phyloP scores from a whole-genome alignment of 805 yeast genomes.

The Candida peoriensis region DNA sequence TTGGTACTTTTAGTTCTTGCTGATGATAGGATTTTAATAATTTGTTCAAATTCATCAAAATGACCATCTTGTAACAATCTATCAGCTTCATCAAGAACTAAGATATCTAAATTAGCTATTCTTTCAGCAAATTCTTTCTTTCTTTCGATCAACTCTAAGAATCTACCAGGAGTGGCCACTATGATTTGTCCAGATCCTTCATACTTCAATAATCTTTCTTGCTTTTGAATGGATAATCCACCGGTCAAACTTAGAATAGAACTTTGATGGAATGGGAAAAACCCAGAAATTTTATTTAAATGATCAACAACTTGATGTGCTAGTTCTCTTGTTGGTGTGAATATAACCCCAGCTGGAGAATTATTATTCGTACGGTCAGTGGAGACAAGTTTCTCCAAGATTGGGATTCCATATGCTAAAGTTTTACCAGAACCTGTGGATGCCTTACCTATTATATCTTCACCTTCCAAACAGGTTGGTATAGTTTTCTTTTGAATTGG shows the following conservation, averaged over 20 bases:
- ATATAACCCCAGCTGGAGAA: constrained; percentile 69
- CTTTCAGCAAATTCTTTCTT: constrained; percentile 37
- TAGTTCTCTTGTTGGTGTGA: constrained; percentile 94
- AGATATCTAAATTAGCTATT: constrained; percentile 39
- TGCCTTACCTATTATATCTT: constrained; percentile 91
- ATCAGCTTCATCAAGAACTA: constrained; percentile 94
- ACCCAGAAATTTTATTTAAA: constrained; percentile 49
- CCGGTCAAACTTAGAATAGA: constrained; percentile 84
- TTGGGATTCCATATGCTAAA: constrained; percentile 90
- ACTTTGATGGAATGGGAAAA: constrained; percentile 44
- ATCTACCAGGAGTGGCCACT: constrained; percentile 95
- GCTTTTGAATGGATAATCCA: constrained; percentile 91
- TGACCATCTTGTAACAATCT: constrained; percentile 93
- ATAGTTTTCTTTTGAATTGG: constrained; percentile 75
- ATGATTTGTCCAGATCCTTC: constrained; percentile 66
- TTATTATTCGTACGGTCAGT: constrained; percentile 19
- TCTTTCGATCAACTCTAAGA: constrained; percentile 73
- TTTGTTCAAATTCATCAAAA: constrained; percentile 85
- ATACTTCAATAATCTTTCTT: constrained; percentile 68
- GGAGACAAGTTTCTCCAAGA: constrained; percentile 58
- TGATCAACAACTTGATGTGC: constrained; percentile 92
- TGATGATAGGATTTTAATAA: constrained; percentile 57
- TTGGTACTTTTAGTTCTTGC: constrained; percentile 40
- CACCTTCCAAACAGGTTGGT: constrained; percentile 67
- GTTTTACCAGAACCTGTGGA: constrained; percentile 98